Conservation (phyloP, 2,329 filamentous ascomycete species). For the Fusarium protoensiforme region DNA sequence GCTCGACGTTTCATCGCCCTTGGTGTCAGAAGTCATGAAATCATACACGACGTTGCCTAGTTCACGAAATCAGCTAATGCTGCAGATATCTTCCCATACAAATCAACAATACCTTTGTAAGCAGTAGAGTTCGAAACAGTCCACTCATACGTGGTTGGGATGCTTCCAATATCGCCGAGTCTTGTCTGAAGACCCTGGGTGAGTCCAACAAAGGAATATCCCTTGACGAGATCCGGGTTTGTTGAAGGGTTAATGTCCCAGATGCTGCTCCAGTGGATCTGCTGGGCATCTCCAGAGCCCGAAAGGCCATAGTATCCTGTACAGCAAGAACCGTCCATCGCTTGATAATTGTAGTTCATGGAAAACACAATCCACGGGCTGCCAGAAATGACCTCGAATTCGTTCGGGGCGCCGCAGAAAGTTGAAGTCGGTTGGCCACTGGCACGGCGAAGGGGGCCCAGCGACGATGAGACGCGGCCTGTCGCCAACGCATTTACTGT, state of each 20-base stretch:
- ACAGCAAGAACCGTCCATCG: slow-evolving; percentile 26
- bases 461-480: background rate
- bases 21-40: slow-evolving; percentile 32
- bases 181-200: slow-evolving; percentile 22
- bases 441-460: background rate
- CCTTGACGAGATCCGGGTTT: slow-evolving; percentile 22
- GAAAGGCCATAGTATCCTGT: slow-evolving; percentile 18
- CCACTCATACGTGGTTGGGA: slow-evolving; percentile 21
- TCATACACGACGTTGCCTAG: slow-evolving; percentile 31
- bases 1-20: slow-evolving; percentile 21
- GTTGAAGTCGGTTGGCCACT: slow-evolving; percentile 8
- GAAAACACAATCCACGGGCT: slow-evolving; percentile 33
- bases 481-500: background rate
- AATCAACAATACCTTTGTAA: slow-evolving; percentile 19
- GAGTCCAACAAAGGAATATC: slow-evolving; percentile 30
- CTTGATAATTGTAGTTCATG: slow-evolving; percentile 34
- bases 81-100: background rate
- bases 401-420: slow-evolving; percentile 24
- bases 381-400: slow-evolving; percentile 20
- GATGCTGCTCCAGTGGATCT: slow-evolving; percentile 24
- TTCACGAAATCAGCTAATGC: background rate
- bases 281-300: slow-evolving; percentile 3
- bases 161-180: slow-evolving; percentile 18
- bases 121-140: slow-evolving; percentile 16
- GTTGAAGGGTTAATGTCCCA: slow-evolving; percentile 22